These are phyloP conservation scores for Hysterium pulicare DNA, from an alignment of 2,329 filamentous ascomycete genomes.

Conservation along the genomic window DNA sequence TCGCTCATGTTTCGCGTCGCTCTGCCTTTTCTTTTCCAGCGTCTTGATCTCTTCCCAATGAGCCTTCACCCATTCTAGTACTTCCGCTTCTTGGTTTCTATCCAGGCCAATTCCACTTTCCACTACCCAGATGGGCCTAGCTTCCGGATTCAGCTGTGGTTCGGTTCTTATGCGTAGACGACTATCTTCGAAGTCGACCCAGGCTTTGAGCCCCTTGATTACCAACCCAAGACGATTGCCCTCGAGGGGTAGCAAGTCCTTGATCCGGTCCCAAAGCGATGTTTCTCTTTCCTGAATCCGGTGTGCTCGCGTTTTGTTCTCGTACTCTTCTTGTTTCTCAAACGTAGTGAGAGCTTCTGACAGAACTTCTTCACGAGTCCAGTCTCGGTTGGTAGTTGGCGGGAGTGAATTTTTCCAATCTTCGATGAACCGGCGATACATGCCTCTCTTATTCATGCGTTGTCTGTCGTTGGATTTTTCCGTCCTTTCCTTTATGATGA, in stretches of 20 bases:
- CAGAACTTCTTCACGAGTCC: slow-evolving; percentile 46
- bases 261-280: slow-evolving; percentile 45
- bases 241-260: slow-evolving; percentile 31
- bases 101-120: slow-evolving; percentile 9
- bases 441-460: slow-evolving; percentile 53
- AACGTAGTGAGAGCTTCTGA: slow-evolving; percentile 55
- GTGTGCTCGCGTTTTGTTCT: slow-evolving; percentile 34
- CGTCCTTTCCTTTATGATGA: slow-evolving; percentile 27
- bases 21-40: slow-evolving; percentile 23
- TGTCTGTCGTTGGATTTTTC: slow-evolving; percentile 54
- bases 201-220: slow-evolving; percentile 31
- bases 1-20: not conserved
- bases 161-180: slow-evolving; percentile 15
- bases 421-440: slow-evolving; percentile 60
- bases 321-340: slow-evolving; percentile 45
- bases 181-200: slow-evolving; percentile 28
- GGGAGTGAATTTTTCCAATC: slow-evolving; percentile 59
- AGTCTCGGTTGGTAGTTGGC: slow-evolving; percentile 26
- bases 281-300: slow-evolving; percentile 38
- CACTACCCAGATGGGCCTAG: slow-evolving; percentile 19
- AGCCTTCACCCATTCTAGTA: slow-evolving; percentile 26
- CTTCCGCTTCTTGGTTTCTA: slow-evolving; percentile 5
- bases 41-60: slow-evolving; percentile 29
- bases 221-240: slow-evolving; percentile 18
- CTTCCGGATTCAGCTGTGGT: slow-evolving; percentile 10